A percentile compares a stretch with the other conserved stretches of the same genome.
Evolutionary conservation across 257 asterid genomes (phyloP).

Genomic region (Petunia secreta): DNA sequence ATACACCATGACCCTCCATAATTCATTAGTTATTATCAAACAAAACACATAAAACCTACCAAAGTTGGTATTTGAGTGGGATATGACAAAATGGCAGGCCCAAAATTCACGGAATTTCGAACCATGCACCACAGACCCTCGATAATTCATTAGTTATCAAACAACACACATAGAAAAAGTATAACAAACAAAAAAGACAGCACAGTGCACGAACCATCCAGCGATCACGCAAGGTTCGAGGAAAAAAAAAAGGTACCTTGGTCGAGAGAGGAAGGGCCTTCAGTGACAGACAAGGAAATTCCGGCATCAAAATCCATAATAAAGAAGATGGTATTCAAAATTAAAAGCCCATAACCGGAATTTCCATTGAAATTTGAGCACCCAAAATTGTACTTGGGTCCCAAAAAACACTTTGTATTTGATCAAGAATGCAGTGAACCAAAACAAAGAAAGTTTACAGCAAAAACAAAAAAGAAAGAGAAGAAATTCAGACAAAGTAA

Average conservation of each 20-base stretch:
- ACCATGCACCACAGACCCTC: background rate
- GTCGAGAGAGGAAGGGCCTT: constrained; percentile 54
- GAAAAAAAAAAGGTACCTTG: constrained; percentile 41
- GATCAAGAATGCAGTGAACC: constrained; percentile 13
- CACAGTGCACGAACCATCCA: background rate
- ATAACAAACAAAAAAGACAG: background rate
- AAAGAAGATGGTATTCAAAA: background rate
- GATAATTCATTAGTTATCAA: background rate
- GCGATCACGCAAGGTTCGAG: constrained; percentile 33
- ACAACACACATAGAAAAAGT: background rate
- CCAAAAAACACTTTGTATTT: background rate
- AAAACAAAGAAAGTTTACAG: background rate
- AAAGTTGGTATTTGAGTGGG: background rate
- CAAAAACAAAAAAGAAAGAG: background rate
- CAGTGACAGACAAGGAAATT: constrained; percentile 61
- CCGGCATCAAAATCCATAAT: constrained; percentile 48
- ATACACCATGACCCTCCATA: too few species aligned
- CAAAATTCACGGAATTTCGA: background rate
- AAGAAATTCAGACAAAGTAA: background rate
- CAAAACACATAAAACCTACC: background rate
- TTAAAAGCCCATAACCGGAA: constrained; percentile 34
- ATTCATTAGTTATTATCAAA: too few species aligned
- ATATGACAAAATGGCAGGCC: background rate
- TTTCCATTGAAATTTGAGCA: constrained; percentile 32
- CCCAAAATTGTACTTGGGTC: background rate